Conservation (phyloP, 1,284 basidiomycete genomes). For the Peniophora sp. region DNA sequence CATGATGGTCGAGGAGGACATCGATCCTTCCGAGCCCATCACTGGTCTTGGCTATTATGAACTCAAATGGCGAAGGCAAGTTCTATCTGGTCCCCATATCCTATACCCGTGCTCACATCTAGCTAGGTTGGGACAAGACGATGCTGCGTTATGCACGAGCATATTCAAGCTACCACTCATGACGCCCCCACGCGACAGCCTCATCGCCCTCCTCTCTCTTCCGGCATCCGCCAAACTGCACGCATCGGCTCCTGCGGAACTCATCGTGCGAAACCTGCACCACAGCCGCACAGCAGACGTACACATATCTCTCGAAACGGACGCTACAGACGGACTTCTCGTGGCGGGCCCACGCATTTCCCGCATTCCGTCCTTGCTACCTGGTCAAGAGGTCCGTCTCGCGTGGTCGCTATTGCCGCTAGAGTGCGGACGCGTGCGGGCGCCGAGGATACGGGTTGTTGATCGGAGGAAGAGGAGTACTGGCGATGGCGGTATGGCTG, state of each 20-base stretch:
- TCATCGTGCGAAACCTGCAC: slow-evolving; percentile 62
- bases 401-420: slow-evolving; percentile 62
- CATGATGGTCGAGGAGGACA: slow-evolving; percentile 35
- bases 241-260: slow-evolving; percentile 40
- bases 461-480: slow-evolving; percentile 41
- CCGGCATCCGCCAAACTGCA: slow-evolving; percentile 59
- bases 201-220: slow-evolving; percentile 57
- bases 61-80: slow-evolving; percentile 62
- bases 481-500: slow-evolving; percentile 1
- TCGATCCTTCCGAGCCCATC: slow-evolving; percentile 26
- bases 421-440: slow-evolving; percentile 56
- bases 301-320: slow-evolving; percentile 59
- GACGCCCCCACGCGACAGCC: slow-evolving; percentile 44
- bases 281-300: slow-evolving; percentile 56
- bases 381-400: slow-evolving; percentile 57
- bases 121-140: slow-evolving; percentile 26
- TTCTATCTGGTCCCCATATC: not conserved
- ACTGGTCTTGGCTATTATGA: slow-evolving; percentile 50
- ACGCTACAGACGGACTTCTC: slow-evolving; percentile 60
- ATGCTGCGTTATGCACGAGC: slow-evolving; percentile 37
- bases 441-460: slow-evolving; percentile 52
- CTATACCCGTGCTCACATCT: not conserved
- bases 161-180: slow-evolving; percentile 49
- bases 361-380: slow-evolving; percentile 58
- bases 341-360: slow-evolving; percentile 62